phyloP scores from a whole-genome alignment of 441 rosid genomes.

The Bocquillonia castaneifolia region DNA sequence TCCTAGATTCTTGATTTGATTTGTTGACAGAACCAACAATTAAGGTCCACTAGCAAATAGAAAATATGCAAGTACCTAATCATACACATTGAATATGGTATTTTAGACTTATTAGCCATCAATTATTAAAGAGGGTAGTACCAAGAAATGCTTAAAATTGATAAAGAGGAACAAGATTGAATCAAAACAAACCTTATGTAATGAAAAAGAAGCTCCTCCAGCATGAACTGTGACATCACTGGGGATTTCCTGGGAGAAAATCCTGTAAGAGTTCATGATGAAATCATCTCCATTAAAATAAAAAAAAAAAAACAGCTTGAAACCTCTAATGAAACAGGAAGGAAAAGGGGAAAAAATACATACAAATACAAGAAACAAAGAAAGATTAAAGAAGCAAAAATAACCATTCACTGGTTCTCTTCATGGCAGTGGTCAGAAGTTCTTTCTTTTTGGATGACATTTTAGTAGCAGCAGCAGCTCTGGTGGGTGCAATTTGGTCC shows the following conservation, averaged over 20 bases:
- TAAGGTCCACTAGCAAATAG: neutral
- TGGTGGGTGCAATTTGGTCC: constrained; percentile 33
- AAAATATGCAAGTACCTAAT: neutral
- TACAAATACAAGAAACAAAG: neutral
- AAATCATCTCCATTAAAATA: constrained; percentile 1
- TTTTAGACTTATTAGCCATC: neutral
- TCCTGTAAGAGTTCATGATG: constrained; percentile 47
- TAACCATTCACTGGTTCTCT: constrained; percentile 94
- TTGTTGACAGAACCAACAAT: neutral
- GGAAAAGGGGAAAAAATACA: too few relatives aligned
- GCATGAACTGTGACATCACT: constrained; percentile 76
- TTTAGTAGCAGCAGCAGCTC: constrained; percentile 22
- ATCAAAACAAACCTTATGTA: constrained; percentile 58
- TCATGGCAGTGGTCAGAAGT: constrained; percentile 79
- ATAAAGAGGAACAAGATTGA: constrained; percentile 1
- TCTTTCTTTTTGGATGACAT: constrained; percentile 71
- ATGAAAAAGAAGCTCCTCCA: constrained; percentile 66
- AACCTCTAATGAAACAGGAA: neutral
- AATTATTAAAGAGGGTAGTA: neutral
- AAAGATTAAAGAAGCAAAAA: constrained; percentile 6
- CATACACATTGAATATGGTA: neutral
- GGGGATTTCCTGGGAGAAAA: constrained; percentile 87
- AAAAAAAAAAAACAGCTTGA: neutral
- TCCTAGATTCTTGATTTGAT: constrained; percentile 1
- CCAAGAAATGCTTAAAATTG: constrained; percentile 1